Evolutionary conservation across 2,329 filamentous ascomycete species (phyloP), one percentile per base, ranked within the genome.

Genomic region (Monilinia vaccinii-corymbosi): DNA sequence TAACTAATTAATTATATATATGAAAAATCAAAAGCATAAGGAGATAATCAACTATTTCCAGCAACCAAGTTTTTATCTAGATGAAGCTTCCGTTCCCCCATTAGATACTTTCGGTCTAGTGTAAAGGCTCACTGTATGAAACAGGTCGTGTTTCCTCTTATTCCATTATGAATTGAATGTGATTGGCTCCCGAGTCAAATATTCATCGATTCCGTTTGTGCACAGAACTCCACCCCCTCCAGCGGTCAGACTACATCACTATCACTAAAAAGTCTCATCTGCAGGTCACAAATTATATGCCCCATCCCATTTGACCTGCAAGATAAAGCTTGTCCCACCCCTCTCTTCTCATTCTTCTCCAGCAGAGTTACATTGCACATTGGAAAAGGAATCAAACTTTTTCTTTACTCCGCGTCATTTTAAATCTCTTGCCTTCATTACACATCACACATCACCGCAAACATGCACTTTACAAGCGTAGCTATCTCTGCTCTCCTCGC

Each of bases 381-480:
- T 16, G 8, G 23, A 51, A 34, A 32, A 16, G 23, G 3, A 14
- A 44, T 31, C 34, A 40, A 3, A 40, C 2, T 48, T n/a, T 47
- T 31, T 40, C 9, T 13, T n/a, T 32, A 31, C 13, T 44, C 23
- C 3, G 16, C 5, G 47, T 21, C 21, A 14, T 14, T 28, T 28
- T 28, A 6, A 28, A 28, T 28, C 25, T 28, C 14, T 23, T 47
- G n/a, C 16, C 21, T 25, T 21, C 46, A 31, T 25, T 28, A 49
- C 42, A 40, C 11, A 48, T 11, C 34, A 47, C 55, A 14, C 31
- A 5, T 16, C 13, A 48, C 48, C 60, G 57, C 56, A 48, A 65
- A 56, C 18, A 67, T 67, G 66, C 60, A 62, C 21, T 60, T 66
- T 45, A 56, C 60, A 31, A 40, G 53, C 59, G 47, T 60, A 40